Conservation (phyloP, 768 basidiomycete genomes). For the Mycena venus region DNA sequence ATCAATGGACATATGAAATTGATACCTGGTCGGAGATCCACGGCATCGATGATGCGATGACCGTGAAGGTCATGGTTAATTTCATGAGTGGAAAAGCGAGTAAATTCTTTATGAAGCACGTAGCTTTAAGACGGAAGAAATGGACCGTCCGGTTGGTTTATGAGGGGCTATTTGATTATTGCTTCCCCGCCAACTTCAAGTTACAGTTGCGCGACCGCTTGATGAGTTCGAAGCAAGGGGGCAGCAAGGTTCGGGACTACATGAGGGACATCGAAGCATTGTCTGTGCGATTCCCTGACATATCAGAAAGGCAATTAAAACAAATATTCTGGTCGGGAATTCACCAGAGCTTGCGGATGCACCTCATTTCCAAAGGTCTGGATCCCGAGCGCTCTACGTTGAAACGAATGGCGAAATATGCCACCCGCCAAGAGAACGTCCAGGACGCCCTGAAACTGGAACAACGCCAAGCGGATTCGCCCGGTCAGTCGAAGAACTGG, state of each 20-base stretch:
- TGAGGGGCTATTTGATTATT: background rate
- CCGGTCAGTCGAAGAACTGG: background rate
- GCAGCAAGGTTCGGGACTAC: background rate
- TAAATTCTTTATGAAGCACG: background rate
- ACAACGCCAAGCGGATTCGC: background rate
- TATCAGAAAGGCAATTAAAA: background rate
- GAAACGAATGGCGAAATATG: background rate
- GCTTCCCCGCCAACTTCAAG: background rate
- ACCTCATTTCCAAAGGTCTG: background rate
- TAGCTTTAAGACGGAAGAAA: background rate
- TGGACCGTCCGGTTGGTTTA: background rate
- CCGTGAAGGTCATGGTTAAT: background rate
- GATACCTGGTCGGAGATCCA: slow-evolving; percentile 31
- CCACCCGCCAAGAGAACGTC: background rate
- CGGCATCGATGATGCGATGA: slow-evolving; percentile 14
- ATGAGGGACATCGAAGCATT: background rate
- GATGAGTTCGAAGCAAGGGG: background rate
- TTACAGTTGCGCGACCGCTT: background rate
- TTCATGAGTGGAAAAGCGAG: background rate
- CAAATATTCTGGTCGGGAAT: background rate
- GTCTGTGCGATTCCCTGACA: background rate
- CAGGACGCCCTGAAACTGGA: background rate
- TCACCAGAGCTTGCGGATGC: background rate
- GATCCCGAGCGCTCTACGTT: background rate
- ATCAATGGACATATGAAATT: slow-evolving; percentile 28